Evolutionary conservation across 495 filamentous ascomycete genomes (phyloP).

Genomic region (Trypethelium eluteriae): DNA sequence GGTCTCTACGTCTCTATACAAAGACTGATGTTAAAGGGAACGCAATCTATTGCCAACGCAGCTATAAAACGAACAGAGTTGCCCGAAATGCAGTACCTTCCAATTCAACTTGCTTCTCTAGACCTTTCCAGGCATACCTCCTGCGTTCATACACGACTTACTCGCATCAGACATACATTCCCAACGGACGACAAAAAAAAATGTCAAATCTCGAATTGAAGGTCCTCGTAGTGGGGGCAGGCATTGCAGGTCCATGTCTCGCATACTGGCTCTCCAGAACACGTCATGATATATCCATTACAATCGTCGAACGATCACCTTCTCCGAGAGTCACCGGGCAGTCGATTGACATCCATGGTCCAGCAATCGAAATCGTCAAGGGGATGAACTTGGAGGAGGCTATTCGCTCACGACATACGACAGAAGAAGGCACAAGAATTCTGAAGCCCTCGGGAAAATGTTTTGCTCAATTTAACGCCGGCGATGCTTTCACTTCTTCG

Average conservation of each 20-base stretch:
- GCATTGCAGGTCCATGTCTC: constrained; percentile 22
- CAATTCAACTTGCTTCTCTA: background rate
- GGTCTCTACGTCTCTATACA: background rate
- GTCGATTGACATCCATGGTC: constrained; percentile 27
- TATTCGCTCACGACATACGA: constrained; percentile 22
- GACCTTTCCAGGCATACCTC: background rate
- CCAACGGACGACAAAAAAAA: background rate
- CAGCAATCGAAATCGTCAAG: constrained; percentile 24
- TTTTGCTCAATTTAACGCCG: constrained; percentile 20
- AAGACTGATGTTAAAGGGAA: background rate
- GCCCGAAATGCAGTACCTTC: background rate
- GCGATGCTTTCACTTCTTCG: constrained; percentile 20
- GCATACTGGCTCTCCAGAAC: constrained; percentile 22
- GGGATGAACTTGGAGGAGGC: constrained; percentile 23
- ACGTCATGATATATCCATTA: constrained; percentile 20
- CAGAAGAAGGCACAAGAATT: constrained; percentile 23
- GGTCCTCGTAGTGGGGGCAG: constrained; percentile 22
- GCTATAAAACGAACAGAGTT: background rate
- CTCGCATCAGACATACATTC: background rate
- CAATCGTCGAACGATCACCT: constrained; percentile 28
- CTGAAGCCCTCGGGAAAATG: constrained; percentile 19
- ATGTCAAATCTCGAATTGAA: constrained; percentile 19
- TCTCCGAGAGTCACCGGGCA: constrained; percentile 24
- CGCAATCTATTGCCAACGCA: background rate
- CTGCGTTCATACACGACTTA: background rate